Evolutionary conservation across 331 rosid species (phyloP), one percentile per base, ranked within the genome.

Genomic region (Quercus lobata): DNA sequence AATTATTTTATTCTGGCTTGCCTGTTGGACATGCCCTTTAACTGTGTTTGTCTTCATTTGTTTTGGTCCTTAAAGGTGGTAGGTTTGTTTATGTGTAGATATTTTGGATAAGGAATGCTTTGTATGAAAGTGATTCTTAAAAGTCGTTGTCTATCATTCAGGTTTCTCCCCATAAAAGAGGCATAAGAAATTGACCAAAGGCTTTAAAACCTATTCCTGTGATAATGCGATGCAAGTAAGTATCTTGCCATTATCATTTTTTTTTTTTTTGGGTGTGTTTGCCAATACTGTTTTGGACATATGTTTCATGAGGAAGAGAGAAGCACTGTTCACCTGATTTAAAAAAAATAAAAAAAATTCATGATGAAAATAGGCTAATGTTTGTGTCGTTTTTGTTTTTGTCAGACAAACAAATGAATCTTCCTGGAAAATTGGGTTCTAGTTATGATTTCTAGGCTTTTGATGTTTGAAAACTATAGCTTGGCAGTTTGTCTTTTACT

Each of bases 111-210:
- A 37, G 85, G 44, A 63, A 16, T 61, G 25, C 30, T 22, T 82
- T 54, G 27, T 62, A 62, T 41, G 73, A 32, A 55, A 37, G 25
- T 19, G 16, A 4, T 29, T 5, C 27, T 25, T 73, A 35, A 14
- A 54, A 65, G 79, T 44, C 54, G 57, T 30, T 72, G 78, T 58
- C 6, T 80, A 15, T 34, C 37, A 34, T 34, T 34, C 37, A 34
- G 37, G 37, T 34, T 6, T 34, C 37, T 34, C 7, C 37, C 57
- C 96, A 91, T 82, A 95, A 77, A 87, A 93, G 89, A 86, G 97
- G 97, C 78, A 88, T 95, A 78, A 82, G 99, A 78, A 95, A 95
- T 83, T 96, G 96, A 54, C 97, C 98, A 3, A 95, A 87, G 86
- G 99, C 98, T 71, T 72, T 93, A 78, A 93, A 95, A 80, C 98